These are phyloP conservation scores for Thraustochytrium sp. DNA, from an alignment of 352 stramenopile genomes.

Conservation along the genomic window DNA sequence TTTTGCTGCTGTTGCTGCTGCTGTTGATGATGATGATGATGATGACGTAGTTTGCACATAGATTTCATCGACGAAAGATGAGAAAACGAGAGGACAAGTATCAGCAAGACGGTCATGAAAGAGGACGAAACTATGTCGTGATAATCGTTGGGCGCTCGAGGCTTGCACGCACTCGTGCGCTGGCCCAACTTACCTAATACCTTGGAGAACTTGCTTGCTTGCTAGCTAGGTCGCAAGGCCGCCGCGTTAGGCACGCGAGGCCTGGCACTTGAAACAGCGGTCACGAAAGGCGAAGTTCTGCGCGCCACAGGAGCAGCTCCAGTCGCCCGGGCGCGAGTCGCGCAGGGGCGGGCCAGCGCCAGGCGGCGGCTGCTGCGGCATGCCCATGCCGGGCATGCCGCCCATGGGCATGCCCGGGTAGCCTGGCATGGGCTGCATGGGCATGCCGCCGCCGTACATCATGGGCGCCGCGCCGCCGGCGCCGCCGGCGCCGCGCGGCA, in stretches of 20 bases:
- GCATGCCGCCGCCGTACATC: slow-evolving; percentile 6
- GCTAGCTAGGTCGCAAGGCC: background rate
- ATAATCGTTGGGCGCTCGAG: too few species aligned
- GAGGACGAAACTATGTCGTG: too few species aligned
- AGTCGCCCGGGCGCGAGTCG: slow-evolving; percentile 7
- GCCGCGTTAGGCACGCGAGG: background rate
- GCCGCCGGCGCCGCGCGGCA: background rate
- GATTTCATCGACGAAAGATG: too few species aligned
- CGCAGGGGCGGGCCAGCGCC: background rate
- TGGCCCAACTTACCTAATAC: background rate
- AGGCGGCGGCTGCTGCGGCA: background rate
- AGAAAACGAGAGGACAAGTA: too few species aligned
- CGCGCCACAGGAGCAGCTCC: slow-evolving; percentile 4
- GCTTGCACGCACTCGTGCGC: background rate
- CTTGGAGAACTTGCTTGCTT: background rate
- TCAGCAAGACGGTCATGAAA: too few species aligned
- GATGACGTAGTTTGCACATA: too few species aligned
- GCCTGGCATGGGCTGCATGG: too few species aligned
- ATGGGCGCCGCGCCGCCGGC: background rate
- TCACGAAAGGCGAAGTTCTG: background rate
- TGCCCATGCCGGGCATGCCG: too few species aligned
- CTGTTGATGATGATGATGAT: too few species aligned
- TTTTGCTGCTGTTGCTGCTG: too few species aligned
- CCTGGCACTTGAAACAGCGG: slow-evolving; percentile 23
- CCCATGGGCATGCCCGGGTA: background rate